Conservation (phyloP, 164 flowering plant genomes). For the Akebia trifoliata region DNA sequence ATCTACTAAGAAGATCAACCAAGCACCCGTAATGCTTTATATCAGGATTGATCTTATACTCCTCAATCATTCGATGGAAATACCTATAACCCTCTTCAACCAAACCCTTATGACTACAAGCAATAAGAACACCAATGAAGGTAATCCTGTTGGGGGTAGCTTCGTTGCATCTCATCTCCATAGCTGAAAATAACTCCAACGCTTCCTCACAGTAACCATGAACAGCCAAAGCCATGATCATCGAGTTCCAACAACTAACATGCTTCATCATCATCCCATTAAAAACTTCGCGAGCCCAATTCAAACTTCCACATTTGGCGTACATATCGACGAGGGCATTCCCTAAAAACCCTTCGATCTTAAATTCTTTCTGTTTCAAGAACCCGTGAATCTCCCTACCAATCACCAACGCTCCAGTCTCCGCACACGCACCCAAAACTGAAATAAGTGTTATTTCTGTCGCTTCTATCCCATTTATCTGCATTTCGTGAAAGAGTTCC, state of each 20-base stretch:
- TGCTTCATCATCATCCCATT: slow-evolving; percentile 32
- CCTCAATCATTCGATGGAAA: slow-evolving; percentile 31
- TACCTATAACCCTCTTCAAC: slow-evolving; percentile 33
- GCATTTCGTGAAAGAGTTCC: slow-evolving; percentile 35
- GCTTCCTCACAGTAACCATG: slow-evolving; percentile 47
- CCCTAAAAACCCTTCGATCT: slow-evolving; percentile 39
- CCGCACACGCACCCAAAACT: slow-evolving; percentile 46
- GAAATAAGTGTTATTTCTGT: slow-evolving; percentile 42
- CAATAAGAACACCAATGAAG: slow-evolving; percentile 44
- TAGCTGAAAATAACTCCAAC: slow-evolving; percentile 30
- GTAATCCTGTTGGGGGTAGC: slow-evolving; percentile 39
- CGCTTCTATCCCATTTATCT: slow-evolving; percentile 19
- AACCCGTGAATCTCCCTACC: slow-evolving; percentile 38
- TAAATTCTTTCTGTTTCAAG: slow-evolving; percentile 19
- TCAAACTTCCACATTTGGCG: slow-evolving; percentile 43
- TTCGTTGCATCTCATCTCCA: slow-evolving; percentile 23
- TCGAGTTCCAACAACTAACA: slow-evolving; percentile 45
- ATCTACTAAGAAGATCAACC: slow-evolving; percentile 50
- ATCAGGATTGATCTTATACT: slow-evolving; percentile 37
- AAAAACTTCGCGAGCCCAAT: slow-evolving; percentile 33
- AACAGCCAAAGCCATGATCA: slow-evolving; percentile 51
- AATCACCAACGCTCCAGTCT: slow-evolving; percentile 31
- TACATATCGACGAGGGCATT: slow-evolving; percentile 50
- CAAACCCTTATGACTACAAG: slow-evolving; percentile 43
- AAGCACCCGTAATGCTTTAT: slow-evolving; percentile 54